phyloP scores from a whole-genome alignment of 345 rosid species.

The Adansonia digitata region DNA sequence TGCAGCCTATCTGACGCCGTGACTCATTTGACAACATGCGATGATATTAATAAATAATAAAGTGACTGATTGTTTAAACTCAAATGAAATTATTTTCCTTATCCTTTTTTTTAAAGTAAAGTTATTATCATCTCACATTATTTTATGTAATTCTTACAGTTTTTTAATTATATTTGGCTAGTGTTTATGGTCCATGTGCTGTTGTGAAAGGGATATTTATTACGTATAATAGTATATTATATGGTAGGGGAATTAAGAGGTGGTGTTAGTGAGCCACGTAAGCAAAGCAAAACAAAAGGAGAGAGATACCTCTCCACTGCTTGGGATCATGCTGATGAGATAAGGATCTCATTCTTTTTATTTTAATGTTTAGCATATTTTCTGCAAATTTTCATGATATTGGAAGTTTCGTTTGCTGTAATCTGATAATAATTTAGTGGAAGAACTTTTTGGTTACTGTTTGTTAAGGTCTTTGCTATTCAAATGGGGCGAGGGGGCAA shows the following conservation, averaged over 20 bases:
- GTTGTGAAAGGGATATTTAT: not conserved
- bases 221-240: too few relatives aligned
- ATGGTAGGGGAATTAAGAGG: not conserved
- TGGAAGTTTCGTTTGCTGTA: not conserved
- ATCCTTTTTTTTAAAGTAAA: not conserved
- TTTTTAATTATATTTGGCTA: not conserved
- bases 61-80: not conserved
- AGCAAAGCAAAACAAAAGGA: not conserved
- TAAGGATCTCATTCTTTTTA: not conserved
- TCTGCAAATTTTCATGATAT: not conserved
- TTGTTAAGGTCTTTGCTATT: conserved; percentile 43
- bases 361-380: not conserved
- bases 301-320: too few relatives aligned
- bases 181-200: not conserved
- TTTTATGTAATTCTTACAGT: not conserved
- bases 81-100: not conserved
- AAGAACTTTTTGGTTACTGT: not conserved
- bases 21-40: not conserved
- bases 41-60: not conserved
- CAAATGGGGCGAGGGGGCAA: conserved; percentile 47
- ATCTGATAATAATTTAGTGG: not conserved
- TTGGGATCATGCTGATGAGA: not conserved
- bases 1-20: not conserved
- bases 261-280: not conserved
- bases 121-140: not conserved